Evolutionary conservation across 2,329 filamentous ascomycete species (phyloP), one percentile per base, ranked within the genome.

Genomic region (Mariannaea elegans): DNA sequence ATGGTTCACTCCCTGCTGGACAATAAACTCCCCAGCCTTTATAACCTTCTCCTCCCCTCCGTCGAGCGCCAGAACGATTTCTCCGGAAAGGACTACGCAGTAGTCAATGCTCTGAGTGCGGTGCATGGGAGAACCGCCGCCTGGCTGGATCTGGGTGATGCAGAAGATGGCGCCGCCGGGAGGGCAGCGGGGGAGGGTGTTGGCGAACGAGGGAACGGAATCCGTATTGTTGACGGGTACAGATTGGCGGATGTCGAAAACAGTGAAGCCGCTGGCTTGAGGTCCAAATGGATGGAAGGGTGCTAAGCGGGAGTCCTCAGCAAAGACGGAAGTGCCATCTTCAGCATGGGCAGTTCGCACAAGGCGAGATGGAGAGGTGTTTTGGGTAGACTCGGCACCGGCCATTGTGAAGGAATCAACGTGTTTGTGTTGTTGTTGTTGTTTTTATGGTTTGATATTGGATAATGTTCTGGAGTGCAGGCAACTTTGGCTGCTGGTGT

Each of bases 1-100:
- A 66, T 84, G 81, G 54, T 77, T 81, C 8, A 72, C 74, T 0
- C 80, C 81, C 38, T 76, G 70, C 65, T 81, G 76, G 0, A 81
- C 70, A 31, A 80, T 68, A n/a, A 76, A 64, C 41, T 82, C 78
- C 10, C 78, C 78, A 2, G 67, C 64, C 24, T 59, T 60, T 2
- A 81, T 23, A 4, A 68, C 72, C 60, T 70, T 78, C 67, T 78
- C 77, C 47, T 77, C 77, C 6, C 79, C 78, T 3, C 71, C 67
- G 58, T 81, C 80, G 1, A 82, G 71, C 5, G 57, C 65, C n/a
- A 80, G 62, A 4, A 77, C 75, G 6, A 81, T 73, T 54, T 74
- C 72, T 2, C 80, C 79, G 7, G 72, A 68, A 7, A 81, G 14
- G 14, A 82, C 71, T 27, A 77, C 66, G 14, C 65, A 68, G 52